These are phyloP conservation scores for Allantophomopsis lycopodina DNA, from an alignment of 2,329 filamentous ascomycete genomes.

Conservation along the genomic window DNA sequence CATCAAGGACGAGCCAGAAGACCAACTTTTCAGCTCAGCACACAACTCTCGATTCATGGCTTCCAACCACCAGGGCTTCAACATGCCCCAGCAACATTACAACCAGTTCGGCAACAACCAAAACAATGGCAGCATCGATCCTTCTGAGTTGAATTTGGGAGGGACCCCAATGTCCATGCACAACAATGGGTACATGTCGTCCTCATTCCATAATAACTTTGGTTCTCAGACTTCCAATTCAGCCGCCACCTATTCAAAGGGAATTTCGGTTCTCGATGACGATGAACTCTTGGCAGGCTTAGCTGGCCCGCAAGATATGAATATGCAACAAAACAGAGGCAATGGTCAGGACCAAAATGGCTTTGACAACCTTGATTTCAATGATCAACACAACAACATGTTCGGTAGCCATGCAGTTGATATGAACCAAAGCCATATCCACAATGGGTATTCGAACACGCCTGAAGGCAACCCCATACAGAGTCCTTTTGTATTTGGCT, in stretches of 20 bases:
- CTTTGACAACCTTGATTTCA: conserved; percentile 38
- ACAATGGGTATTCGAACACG: conserved; percentile 78
- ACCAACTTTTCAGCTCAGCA: conserved; percentile 32
- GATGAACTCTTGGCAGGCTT: conserved; percentile 77
- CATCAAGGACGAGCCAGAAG: conserved; percentile 57
- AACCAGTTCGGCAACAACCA: conserved; percentile 15
- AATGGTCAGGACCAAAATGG: conserved; percentile 36
- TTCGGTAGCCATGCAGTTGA: conserved; percentile 36
- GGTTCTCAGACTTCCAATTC: conserved; percentile 36
- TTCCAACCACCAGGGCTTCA: conserved; percentile 14
- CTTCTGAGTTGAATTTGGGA: conserved; percentile 69
- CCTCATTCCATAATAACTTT: conserved; percentile 49
- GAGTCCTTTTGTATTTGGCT: conserved; percentile 72
- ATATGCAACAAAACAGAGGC: conserved; percentile 29
- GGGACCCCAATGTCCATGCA: conserved; percentile 34
- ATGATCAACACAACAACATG: conserved; percentile 34
- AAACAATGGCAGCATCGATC: conserved; percentile 52
- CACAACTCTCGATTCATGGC: conserved; percentile 16
- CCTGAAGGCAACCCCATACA: conserved; percentile 86
- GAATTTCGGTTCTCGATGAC: conserved; percentile 68
- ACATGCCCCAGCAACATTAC: conserved; percentile 32
- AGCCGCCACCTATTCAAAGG: conserved; percentile 61
- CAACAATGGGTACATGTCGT: conserved; percentile 33
- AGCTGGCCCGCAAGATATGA: conserved; percentile 24
- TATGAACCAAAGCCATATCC: conserved; percentile 46